Evolutionary conservation across 306 rosid genomes (phyloP), one percentile per base, ranked within the genome.

Genomic region (Biancaea sappan): DNA sequence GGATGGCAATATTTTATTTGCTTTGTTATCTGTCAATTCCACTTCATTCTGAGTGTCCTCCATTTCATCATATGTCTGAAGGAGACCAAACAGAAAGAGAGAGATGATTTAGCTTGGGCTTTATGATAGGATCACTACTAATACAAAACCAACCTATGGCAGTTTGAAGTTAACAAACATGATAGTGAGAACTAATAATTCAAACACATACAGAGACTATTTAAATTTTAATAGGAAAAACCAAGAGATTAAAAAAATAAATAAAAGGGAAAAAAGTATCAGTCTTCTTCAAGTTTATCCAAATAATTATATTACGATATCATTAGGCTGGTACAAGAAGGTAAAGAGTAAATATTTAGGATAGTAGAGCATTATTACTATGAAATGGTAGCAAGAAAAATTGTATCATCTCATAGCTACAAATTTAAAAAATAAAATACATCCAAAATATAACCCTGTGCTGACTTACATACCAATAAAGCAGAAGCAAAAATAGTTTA

Each of bases 31-130:
- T 1, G 63, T 35, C 62, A 52, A 54, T 32, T 81, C 79, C 24
- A 34, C 67, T 46, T 77, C 84, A 82, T 57, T 70, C 34, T 12
- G 71, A 59, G 64, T 58, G 54, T 59, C 76, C 25, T 78, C 89
- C 66, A 67, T 83, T 74, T 72, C 82, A 62, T 63, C 81, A 77
- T 81, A 75, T 74, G 72, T 77, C 99, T 90, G 50, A 16, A 16
- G 32, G 70, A 61, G 24, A 73, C 44, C 68, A 77, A 25, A 73
- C 47, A 69, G 41, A 57, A 2, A 43, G 3, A 62, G 24, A 66
- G 29, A 66, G 41, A 29, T 29, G 26, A 50, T 62, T 76, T 64
- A 79, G 73, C 56, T 43, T 26, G 56, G 54, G 52, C 61, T 25
- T 46, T 15, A 69, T 50, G 11, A 56, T 28, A 51, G 47, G 34